Percentiles rank a stretch among this genome's conserved stretches.
phyloP scores from a whole-genome alignment of 768 basidiomycete species.

The Leucocoprinus birnbaumii region DNA sequence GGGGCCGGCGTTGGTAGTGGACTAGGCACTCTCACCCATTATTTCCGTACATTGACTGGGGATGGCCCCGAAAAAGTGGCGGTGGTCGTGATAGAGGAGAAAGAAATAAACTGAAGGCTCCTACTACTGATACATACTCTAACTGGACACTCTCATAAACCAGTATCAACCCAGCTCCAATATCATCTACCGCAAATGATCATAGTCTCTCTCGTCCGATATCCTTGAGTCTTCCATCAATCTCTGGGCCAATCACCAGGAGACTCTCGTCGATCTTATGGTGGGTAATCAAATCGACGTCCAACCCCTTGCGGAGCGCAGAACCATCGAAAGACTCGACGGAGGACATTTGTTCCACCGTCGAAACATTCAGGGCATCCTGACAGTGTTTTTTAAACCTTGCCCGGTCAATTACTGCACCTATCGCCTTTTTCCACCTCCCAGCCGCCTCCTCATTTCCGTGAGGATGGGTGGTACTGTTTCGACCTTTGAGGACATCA shows the following conservation, averaged over 20 bases:
- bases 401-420: conserved; percentile 37
- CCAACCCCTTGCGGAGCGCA: conserved; percentile 34
- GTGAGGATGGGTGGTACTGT: conserved; percentile 3
- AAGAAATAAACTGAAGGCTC: neutral
- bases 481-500: conserved; percentile 8
- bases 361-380: conserved; percentile 56
- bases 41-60: conserved; percentile 49
- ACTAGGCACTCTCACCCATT: conserved; percentile 57
- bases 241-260: conserved; percentile 52
- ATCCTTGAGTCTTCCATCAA: conserved; percentile 69
- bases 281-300: neutral
- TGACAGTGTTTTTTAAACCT: conserved; percentile 53
- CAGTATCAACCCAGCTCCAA: no score
- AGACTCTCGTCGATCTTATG: conserved; percentile 42
- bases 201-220: conserved; percentile 28
- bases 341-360: conserved; percentile 71
- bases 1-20: conserved; percentile 68
- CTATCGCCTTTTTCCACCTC: conserved; percentile 48
- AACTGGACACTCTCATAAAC: no score
- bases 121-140: neutral
- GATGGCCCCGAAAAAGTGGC: conserved; percentile 41
- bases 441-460: conserved; percentile 22
- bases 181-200: no score
- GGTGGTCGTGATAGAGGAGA: neutral
- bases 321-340: conserved; percentile 75